phyloP scores from a whole-genome alignment of 345 rosid genomes.

The Rhodamnia rubescens region DNA sequence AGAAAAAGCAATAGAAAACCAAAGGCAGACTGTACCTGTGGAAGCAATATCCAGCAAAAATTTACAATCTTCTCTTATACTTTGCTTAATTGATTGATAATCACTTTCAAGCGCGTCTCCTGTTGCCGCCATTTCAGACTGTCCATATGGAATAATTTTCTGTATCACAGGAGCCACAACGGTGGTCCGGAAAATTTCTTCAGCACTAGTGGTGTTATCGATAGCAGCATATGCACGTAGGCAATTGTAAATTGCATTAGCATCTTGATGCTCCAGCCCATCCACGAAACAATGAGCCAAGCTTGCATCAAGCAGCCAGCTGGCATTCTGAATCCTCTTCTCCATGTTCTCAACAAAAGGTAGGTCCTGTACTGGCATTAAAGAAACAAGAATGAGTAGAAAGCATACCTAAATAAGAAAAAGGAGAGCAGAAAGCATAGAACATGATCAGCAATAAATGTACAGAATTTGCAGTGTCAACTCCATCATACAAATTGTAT shows the following conservation, averaged over 20 bases:
- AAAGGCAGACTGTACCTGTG: slow-evolving; percentile 37
- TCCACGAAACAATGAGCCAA: slow-evolving; percentile 92
- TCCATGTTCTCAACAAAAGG: slow-evolving; percentile 97
- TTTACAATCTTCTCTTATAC: slow-evolving; percentile 61
- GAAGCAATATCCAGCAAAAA: slow-evolving; percentile 80
- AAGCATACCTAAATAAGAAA: slow-evolving; percentile 1
- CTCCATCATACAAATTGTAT: neutral
- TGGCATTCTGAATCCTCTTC: slow-evolving; percentile 89
- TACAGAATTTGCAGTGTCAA: neutral
- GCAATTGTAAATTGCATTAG: slow-evolving; percentile 88
- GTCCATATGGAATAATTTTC: slow-evolving; percentile 53
- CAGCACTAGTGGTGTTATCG: slow-evolving; percentile 68
- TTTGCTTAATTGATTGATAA: slow-evolving; percentile 59
- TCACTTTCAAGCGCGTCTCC: slow-evolving; percentile 75
- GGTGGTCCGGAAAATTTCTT: slow-evolving; percentile 74
- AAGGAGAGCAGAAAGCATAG: neutral
- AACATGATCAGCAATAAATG: neutral
- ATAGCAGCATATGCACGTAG: slow-evolving; percentile 93
- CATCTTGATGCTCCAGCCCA: slow-evolving; percentile 81
- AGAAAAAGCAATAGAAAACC: neutral
- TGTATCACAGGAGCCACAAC: slow-evolving; percentile 63
- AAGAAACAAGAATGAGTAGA: slow-evolving; percentile 37
- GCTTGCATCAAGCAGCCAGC: slow-evolving; percentile 78
- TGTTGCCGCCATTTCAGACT: slow-evolving; percentile 33
- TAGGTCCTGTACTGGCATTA: slow-evolving; percentile 94